A percentile compares a stretch with the other conserved stretches of the same genome.
Conservation (phyloP, 306 rosid species). For the Vigna reflexopilosa region DNA sequence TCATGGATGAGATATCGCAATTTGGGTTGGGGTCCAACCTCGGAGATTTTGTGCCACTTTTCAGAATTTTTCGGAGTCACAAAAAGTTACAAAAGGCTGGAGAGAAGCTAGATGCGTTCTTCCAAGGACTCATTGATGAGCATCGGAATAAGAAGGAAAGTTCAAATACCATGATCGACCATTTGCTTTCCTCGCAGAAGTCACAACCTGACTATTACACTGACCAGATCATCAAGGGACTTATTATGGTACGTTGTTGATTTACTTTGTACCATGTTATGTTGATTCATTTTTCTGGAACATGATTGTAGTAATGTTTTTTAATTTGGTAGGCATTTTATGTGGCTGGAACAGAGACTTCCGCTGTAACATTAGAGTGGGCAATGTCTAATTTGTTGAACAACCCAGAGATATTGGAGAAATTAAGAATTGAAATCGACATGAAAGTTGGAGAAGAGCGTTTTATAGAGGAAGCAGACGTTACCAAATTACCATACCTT, state of each 20-base stretch:
- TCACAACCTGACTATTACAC: slow-evolving; percentile 60
- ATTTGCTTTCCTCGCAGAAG: slow-evolving; percentile 56
- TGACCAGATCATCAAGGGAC: slow-evolving; percentile 71
- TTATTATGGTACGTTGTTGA: slow-evolving; percentile 52
- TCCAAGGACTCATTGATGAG: slow-evolving; percentile 69
- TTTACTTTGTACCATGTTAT: not conserved
- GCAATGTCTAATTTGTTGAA: slow-evolving; percentile 61
- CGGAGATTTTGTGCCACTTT: slow-evolving; percentile 58
- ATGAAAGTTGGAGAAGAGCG: not conserved
- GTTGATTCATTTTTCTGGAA: not conserved
- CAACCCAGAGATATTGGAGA: slow-evolving; percentile 41
- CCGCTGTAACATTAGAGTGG: slow-evolving; percentile 66
- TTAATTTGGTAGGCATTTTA: slow-evolving; percentile 47
- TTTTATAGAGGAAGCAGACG: slow-evolving; percentile 54
- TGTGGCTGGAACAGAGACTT: slow-evolving; percentile 66
- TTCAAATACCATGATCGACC: slow-evolving; percentile 59
- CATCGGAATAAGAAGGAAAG: slow-evolving; percentile 42
- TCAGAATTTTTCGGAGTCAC: slow-evolving; percentile 37
- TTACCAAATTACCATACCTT: slow-evolving; percentile 57
- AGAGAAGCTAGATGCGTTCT: slow-evolving; percentile 47
- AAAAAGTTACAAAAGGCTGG: slow-evolving; percentile 41
- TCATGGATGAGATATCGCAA: slow-evolving; percentile 36
- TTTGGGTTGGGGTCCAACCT: slow-evolving; percentile 38
- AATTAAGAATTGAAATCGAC: too few relatives aligned
- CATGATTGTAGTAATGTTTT: too few relatives aligned